Conservation (phyloP, 2,329 filamentous ascomycete genomes). For the Pezicula neosporulosa region DNA sequence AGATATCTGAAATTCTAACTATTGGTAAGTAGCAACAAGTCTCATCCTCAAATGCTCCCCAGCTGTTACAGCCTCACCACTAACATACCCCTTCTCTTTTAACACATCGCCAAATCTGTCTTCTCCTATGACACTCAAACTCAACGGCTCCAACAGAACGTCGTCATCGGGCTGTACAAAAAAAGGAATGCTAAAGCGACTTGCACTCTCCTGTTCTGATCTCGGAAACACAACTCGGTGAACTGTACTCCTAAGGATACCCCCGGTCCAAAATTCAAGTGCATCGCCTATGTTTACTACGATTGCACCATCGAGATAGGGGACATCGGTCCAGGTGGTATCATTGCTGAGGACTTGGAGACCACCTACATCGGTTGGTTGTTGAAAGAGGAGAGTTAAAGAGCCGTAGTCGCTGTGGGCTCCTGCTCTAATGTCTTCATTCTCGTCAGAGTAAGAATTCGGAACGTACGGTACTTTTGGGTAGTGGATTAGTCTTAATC, state of each 20-base stretch:
- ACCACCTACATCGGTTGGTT: conserved; percentile 24
- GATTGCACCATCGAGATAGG: conserved; percentile 20
- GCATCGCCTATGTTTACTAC: conserved; percentile 30
- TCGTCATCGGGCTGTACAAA: not conserved
- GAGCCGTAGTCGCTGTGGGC: conserved; percentile 30
- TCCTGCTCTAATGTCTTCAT: not conserved
- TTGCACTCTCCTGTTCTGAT: not conserved
- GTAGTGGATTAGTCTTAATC: not conserved
- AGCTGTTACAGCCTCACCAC: not conserved
- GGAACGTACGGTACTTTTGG: not conserved
- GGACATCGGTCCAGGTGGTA: conserved; percentile 23
- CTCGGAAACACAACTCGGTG: conserved; percentile 16
- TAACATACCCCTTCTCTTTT: not conserved
- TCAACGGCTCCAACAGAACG: not conserved
- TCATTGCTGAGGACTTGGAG: conserved; percentile 22
- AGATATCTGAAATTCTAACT: not conserved
- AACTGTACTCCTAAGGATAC: conserved; percentile 16
- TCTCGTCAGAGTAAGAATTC: not conserved
- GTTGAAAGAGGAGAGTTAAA: conserved; percentile 27
- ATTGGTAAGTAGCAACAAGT: not conserved
- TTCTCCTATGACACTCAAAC: not conserved
- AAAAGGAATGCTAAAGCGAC: not conserved
- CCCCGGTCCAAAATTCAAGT: conserved; percentile 20
- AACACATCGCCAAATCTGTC: not conserved
- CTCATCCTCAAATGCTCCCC: not conserved